A percentile compares a stretch with the other conserved stretches of the same genome.
These are phyloP conservation scores for Suillus lakei DNA, from an alignment of 768 basidiomycete genomes.

Conservation along the genomic window DNA sequence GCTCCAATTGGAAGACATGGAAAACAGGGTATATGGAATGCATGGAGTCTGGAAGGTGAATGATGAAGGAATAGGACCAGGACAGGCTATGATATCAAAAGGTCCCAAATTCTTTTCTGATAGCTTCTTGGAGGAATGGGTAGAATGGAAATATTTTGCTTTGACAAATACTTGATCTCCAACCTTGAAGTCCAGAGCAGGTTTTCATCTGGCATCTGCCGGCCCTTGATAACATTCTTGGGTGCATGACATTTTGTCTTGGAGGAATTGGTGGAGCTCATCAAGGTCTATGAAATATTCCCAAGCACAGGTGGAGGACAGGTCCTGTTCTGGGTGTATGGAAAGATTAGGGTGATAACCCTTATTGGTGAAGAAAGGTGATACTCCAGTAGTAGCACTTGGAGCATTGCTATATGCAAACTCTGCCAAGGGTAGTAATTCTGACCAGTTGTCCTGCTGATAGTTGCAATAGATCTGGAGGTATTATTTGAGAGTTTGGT, in stretches of 20 bases:
- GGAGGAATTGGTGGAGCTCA: slow-evolving; percentile 22
- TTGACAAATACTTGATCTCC: too few species aligned
- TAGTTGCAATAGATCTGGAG: too few species aligned
- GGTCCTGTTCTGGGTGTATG: slow-evolving; percentile 17
- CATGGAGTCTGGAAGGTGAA: too few species aligned
- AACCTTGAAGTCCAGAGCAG: too few species aligned
- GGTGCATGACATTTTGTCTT: slow-evolving; percentile 18
- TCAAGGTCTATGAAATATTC: slow-evolving; percentile 27
- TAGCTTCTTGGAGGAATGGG: too few species aligned
- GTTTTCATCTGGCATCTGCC: too few species aligned
- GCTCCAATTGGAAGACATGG: slow-evolving; percentile 11
- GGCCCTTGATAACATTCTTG: too few species aligned
- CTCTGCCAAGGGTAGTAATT: slow-evolving; percentile 35
- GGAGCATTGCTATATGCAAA: slow-evolving; percentile 38
- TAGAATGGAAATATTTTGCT: too few species aligned
- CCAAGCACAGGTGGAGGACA: slow-evolving; percentile 20
- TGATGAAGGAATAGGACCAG: too few species aligned
- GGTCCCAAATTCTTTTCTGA: too few species aligned
- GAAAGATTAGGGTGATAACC: slow-evolving; percentile 30
- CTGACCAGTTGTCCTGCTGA: slow-evolving; percentile 42
- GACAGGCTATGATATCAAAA: too few species aligned
- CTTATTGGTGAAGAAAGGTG: slow-evolving; percentile 38
- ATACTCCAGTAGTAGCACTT: slow-evolving; percentile 29
- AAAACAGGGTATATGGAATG: not conserved
- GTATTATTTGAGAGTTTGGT: too few species aligned